Base-by-base conservation (phyloP, 2,329 filamentous ascomycete genomes). In the Ascocoryne sarcoides region DNA sequence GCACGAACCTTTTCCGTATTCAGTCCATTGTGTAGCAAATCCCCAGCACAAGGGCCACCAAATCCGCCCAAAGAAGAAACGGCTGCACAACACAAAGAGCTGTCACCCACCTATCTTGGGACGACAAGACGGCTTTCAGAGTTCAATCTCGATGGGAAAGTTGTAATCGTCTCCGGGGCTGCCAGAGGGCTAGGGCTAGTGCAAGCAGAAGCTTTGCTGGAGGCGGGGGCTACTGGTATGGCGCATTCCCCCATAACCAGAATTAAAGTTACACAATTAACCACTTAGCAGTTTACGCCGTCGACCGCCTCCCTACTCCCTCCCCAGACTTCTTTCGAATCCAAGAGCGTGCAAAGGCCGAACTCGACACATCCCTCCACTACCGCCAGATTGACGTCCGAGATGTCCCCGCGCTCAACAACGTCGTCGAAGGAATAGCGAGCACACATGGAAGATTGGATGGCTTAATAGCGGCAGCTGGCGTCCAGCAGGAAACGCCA, bases 341-440 rank as follows among this genome's bases (percentile, higher is more conserved):
- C 23, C 73, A 78, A 48, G 60, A 69, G 41, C 54, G 54, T 14
- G 55, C 55, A 2, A 29, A 39, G 10, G n/a, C 36, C 3, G 54
- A 56, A 38, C 46, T 83, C 39, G 76, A 73, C 46, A 83, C 79
- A 1, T 70, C 70, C 12, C 65, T 88, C 10, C 33, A 39, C 39
- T 94, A 93, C 67, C 79, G 82, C 56, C 77, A 81, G 49, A 76
- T 89, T 44, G 88, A 95, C 57, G 85, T 94, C 14, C 76, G 84
- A 20, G 78, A 92, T 56, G 78, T 81, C 16, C 66, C 70, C 4
- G 62, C 69, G 29, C 70, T 95, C 33, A 81, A 89, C 59, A 67
- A 66, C 31, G 71, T 84, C 38, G 69, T 93, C 35, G 68, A 73
- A 48, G 68, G 66, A 9, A 92, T 95, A 49, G 84, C 78, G 12